phyloP scores from a whole-genome alignment of 768 basidiomycete species.

The Russula olivacea region DNA sequence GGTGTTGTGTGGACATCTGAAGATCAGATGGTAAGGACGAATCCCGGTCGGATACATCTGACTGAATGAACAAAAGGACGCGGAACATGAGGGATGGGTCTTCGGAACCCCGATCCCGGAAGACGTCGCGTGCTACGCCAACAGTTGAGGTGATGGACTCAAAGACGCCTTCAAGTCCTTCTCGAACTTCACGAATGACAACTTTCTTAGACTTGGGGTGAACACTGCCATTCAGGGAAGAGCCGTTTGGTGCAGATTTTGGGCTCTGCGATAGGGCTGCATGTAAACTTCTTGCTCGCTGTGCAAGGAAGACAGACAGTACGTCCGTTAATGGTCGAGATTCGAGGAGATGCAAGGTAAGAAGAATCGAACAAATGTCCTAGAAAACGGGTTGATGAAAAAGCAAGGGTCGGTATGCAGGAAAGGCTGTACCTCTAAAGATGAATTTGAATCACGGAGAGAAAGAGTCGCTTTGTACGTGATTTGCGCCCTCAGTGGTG shows the following conservation, averaged over 20 bases:
- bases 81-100: slow-evolving; percentile 45
- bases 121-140: slow-evolving; percentile 50
- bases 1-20: slow-evolving; percentile 55
- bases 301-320: slow-evolving; percentile 60
- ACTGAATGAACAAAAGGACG: slow-evolving; percentile 59
- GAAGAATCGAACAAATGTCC: slow-evolving; percentile 71
- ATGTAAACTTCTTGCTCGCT: slow-evolving; percentile 59
- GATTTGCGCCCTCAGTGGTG: slow-evolving; percentile 84
- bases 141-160: slow-evolving; percentile 56
- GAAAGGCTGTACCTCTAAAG: slow-evolving; percentile 43
- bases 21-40: slow-evolving; percentile 44
- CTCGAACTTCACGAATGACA: slow-evolving; percentile 47
- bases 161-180: slow-evolving; percentile 47
- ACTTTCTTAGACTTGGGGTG: slow-evolving; percentile 31
- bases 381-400: slow-evolving; percentile 30
- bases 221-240: slow-evolving; percentile 15
- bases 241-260: slow-evolving; percentile 10
- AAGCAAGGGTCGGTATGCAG: neutral
- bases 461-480: slow-evolving; percentile 80
- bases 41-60: slow-evolving; percentile 35
- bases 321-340: slow-evolving; percentile 74
- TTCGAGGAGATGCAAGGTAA: slow-evolving; percentile 86
- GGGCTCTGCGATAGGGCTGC: slow-evolving; percentile 29
- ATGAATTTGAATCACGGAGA: slow-evolving; percentile 54
- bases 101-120: slow-evolving; percentile 36